Evolutionary conservation across 2,329 filamentous ascomycete species (phyloP).

Genomic region (Xylaria sp.): DNA sequence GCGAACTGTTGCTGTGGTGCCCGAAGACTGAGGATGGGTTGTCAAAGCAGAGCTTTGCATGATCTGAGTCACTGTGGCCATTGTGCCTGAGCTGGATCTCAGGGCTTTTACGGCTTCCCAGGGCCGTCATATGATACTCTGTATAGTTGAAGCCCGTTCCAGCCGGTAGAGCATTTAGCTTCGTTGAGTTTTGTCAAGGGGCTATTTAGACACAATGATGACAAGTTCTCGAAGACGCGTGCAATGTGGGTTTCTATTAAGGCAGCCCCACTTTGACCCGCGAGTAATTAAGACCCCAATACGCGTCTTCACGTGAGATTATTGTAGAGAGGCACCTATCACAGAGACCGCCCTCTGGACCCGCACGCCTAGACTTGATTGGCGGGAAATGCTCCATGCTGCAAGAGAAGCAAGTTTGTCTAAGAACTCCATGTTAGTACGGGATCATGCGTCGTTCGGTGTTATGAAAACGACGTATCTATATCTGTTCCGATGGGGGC

Average conservation of each 20-base stretch:
- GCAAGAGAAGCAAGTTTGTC: not conserved
- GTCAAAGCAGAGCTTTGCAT: slow-evolving; percentile 43
- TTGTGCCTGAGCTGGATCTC: slow-evolving; percentile 12
- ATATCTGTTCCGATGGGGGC: not conserved
- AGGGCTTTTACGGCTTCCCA: not conserved
- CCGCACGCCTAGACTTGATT: not conserved
- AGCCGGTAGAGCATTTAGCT: not conserved
- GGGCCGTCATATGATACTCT: not conserved
- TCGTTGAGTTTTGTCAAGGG: not conserved
- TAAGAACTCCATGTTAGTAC: too few relatives aligned
- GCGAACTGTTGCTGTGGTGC: slow-evolving; percentile 71
- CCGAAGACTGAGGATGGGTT: slow-evolving; percentile 32
- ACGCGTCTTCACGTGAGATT: slow-evolving; percentile 45
- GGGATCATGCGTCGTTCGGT: too few relatives aligned
- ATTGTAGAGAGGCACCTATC: not conserved
- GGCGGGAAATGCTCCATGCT: not conserved
- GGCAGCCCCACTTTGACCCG: slow-evolving; percentile 22
- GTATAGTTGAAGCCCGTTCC: not conserved
- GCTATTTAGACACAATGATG: not conserved
- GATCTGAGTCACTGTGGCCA: slow-evolving; percentile 41
- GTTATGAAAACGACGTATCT: too few relatives aligned
- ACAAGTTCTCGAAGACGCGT: slow-evolving; percentile 21
- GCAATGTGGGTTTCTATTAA: slow-evolving; percentile 9
- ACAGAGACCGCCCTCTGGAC: not conserved
- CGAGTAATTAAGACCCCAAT: not conserved